Evolutionary conservation across 352 stramenopile species (phyloP).

Genomic region (Thalassiosira ordinaria): DNA sequence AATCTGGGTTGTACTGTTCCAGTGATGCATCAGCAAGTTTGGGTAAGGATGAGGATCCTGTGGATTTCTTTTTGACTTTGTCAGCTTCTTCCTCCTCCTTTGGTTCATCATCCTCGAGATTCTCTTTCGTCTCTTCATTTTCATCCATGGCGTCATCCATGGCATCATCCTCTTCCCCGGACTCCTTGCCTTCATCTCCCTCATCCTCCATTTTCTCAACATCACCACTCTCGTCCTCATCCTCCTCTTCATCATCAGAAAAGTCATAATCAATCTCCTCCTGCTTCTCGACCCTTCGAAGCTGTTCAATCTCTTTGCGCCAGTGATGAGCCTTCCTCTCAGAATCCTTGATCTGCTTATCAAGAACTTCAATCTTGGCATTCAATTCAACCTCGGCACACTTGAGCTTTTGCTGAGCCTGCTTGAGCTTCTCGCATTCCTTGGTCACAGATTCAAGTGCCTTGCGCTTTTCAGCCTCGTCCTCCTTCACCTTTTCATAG

Average conservation of each 20-base stretch:
- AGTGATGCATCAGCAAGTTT: constrained; percentile 87
- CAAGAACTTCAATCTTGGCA: constrained; percentile 92
- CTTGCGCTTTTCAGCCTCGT: constrained; percentile 89
- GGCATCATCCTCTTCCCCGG: constrained; percentile 5
- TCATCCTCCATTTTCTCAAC: constrained; percentile 51
- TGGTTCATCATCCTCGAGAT: constrained; percentile 43
- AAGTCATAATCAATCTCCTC: constrained; percentile 75
- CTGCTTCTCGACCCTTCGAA: constrained; percentile 76
- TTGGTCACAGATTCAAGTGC: constrained; percentile 80
- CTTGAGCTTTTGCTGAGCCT: constrained; percentile 90
- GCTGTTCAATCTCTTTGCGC: constrained; percentile 83
- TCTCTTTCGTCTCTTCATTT: constrained; percentile 37
- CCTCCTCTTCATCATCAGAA: constrained; percentile 77
- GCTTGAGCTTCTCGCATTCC: constrained; percentile 86
- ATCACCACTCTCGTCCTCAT: constrained; percentile 76
- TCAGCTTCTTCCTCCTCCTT: constrained; percentile 21
- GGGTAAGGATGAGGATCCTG: constrained; percentile 73
- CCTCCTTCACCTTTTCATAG: constrained; percentile 91
- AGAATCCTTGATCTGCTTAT: constrained; percentile 92
- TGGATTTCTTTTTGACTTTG: constrained; percentile 23
- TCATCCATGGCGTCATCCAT: constrained; percentile 57
- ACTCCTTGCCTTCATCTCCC: background rate
- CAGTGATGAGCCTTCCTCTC: constrained; percentile 90
- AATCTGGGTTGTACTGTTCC: constrained; percentile 90
- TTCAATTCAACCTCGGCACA: constrained; percentile 93